phyloP scores from a whole-genome alignment of 768 basidiomycete genomes.

The Suillus subalutaceus region DNA sequence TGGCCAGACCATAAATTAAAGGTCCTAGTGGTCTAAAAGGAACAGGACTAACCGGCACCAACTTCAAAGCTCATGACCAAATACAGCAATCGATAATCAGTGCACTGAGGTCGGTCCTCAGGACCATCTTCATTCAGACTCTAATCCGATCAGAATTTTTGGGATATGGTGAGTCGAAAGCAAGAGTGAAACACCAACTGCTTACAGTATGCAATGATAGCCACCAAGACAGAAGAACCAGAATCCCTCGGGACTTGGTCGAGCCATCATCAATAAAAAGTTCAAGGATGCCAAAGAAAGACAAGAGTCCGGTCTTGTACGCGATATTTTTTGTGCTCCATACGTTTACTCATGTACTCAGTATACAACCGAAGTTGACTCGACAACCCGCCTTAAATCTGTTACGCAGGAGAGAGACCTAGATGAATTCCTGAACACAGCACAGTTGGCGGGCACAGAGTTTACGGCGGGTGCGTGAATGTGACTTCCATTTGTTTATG shows the following conservation, averaged over 20 bases:
- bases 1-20: too few relatives aligned
- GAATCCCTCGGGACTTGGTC: slow-evolving; percentile 84
- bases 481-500: neutral
- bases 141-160: neutral
- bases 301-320: slow-evolving; percentile 60
- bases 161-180: neutral
- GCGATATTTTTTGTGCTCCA: slow-evolving; percentile 25
- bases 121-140: neutral
- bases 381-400: slow-evolving; percentile 74
- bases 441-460: slow-evolving; percentile 91
- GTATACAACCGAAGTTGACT: slow-evolving; percentile 79
- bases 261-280: slow-evolving; percentile 93
- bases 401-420: slow-evolving; percentile 96
- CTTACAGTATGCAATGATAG: slow-evolving; percentile 32
- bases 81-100: slow-evolving; percentile 4
- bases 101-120: neutral
- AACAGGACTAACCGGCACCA: too few relatives aligned
- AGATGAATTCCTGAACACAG: slow-evolving; percentile 94
- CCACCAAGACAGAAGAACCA: slow-evolving; percentile 60
- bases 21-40: too few relatives aligned
- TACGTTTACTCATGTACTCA: slow-evolving; percentile 29
- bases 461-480: slow-evolving; percentile 84
- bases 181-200: neutral
- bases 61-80: neutral
- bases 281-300: slow-evolving; percentile 42